A percentile compares a stretch with the other conserved stretches of the same genome.
Conservation (phyloP, 1,284 basidiomycete species). For the Fomitopsis schrenkii region DNA sequence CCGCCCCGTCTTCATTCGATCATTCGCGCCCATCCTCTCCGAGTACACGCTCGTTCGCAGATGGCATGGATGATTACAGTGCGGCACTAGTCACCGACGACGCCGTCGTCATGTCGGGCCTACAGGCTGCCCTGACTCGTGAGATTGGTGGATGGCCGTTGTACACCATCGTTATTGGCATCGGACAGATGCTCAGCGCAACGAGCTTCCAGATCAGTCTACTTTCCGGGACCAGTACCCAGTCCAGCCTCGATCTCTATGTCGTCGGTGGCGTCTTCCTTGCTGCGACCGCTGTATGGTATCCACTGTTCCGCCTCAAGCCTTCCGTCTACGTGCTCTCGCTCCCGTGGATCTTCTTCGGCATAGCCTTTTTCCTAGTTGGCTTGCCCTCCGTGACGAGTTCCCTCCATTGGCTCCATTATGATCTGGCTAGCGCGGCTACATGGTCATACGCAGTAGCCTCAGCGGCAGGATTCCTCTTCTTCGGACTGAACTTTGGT, state of each 20-base stretch:
- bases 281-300: constrained; percentile 84
- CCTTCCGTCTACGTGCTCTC: constrained; percentile 86
- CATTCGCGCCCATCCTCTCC: constrained; percentile 74
- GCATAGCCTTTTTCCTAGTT: constrained; percentile 85
- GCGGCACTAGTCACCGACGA: constrained; percentile 52
- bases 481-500: constrained; percentile 94
- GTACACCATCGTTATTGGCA: constrained; percentile 83
- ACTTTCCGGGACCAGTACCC: constrained; percentile 80
- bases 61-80: constrained; percentile 43
- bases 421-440: constrained; percentile 68
- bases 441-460: constrained; percentile 89
- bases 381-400: constrained; percentile 76
- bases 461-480: constrained; percentile 85
- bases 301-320: constrained; percentile 83
- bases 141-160: constrained; percentile 83
- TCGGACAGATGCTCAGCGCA: constrained; percentile 82
- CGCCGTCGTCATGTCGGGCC: constrained; percentile 66
- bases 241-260: constrained; percentile 81
- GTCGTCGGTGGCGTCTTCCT: constrained; percentile 86
- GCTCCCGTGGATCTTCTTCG: constrained; percentile 87
- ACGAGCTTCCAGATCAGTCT: constrained; percentile 95
- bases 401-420: constrained; percentile 59
- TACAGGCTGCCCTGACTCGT: constrained; percentile 79
- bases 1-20: constrained; percentile 59
- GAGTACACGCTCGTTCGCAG: constrained; percentile 39